phyloP scores from a whole-genome alignment of 352 stramenopile genomes.

The Pilasporangium apinafurcum region DNA sequence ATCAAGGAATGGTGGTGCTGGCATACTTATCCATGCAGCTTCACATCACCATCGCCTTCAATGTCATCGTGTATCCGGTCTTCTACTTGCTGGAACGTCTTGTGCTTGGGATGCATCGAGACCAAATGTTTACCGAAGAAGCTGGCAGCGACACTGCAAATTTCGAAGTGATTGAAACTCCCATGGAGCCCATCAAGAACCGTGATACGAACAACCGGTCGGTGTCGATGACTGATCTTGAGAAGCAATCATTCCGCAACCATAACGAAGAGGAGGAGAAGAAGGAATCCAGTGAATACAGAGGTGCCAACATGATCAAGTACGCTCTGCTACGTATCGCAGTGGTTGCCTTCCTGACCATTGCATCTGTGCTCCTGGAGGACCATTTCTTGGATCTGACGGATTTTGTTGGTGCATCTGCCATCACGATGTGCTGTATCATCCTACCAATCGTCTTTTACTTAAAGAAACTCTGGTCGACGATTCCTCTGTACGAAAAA shows the following conservation, averaged over 20 bases:
- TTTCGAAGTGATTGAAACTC: slow-evolving; percentile 4
- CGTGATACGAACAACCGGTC: slow-evolving; percentile 7
- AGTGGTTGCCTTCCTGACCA: slow-evolving; percentile 24
- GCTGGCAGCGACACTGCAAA: too few species aligned
- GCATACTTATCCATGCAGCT: slow-evolving; percentile 45
- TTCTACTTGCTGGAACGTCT: slow-evolving; percentile 44
- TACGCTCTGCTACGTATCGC: slow-evolving; percentile 25
- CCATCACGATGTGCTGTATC: slow-evolving; percentile 41
- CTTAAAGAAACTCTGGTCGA: slow-evolving; percentile 11
- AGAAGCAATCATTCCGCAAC: background rate
- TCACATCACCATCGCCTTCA: slow-evolving; percentile 44
- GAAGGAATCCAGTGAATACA: slow-evolving; percentile 16
- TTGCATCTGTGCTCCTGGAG: slow-evolving; percentile 29
- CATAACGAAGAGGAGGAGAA: too few species aligned
- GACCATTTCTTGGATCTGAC: slow-evolving; percentile 36
- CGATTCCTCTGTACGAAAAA: slow-evolving; percentile 14
- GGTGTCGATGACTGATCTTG: slow-evolving; percentile 17
- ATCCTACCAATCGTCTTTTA: slow-evolving; percentile 26
- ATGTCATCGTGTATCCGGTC: slow-evolving; percentile 34
- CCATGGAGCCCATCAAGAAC: background rate
- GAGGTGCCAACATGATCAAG: slow-evolving; percentile 25
- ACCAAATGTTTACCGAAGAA: too few species aligned
- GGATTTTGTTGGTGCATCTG: slow-evolving; percentile 33
- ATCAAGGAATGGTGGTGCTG: slow-evolving; percentile 26
- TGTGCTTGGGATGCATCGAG: slow-evolving; percentile 43